phyloP scores from a whole-genome alignment of 768 basidiomycete species.

The Symmetrospora coprosmae region DNA sequence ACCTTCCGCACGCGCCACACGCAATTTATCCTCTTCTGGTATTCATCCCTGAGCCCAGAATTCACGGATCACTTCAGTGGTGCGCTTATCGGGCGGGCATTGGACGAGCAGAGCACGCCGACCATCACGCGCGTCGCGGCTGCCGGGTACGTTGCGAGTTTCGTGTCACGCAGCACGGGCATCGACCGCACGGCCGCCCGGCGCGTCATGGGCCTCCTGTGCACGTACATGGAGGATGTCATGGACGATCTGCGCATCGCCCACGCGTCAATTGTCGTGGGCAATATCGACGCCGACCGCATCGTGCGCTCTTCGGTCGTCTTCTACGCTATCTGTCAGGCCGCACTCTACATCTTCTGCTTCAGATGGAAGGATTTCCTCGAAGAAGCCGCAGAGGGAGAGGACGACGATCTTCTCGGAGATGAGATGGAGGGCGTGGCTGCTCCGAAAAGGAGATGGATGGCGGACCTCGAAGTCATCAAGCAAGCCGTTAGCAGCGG shows the following conservation, averaged over 20 bases:
- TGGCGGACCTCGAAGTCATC: conserved; percentile 59
- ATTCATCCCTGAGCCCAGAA: conserved; percentile 70
- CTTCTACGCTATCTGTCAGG: conserved; percentile 84
- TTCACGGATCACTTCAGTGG: conserved; percentile 89
- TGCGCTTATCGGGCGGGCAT: conserved; percentile 76
- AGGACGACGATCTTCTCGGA: conserved; percentile 41
- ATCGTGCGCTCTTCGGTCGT: conserved; percentile 46
- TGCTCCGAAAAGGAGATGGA: conserved; percentile 54
- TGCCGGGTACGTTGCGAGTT: conserved; percentile 80
- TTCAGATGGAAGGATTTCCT: conserved; percentile 84
- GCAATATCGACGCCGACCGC: not conserved
- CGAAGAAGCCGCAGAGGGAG: conserved; percentile 44
- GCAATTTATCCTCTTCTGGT: conserved; percentile 94
- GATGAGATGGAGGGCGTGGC: conserved; percentile 30
- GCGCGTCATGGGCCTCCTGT: conserved; percentile 65
- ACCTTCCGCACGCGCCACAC: conserved; percentile 96
- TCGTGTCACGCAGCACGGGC: conserved; percentile 77
- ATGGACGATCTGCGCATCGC: conserved; percentile 44
- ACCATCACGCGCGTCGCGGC: conserved; percentile 77
- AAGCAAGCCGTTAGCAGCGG: conserved; percentile 66
- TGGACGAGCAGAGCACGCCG: conserved; percentile 47
- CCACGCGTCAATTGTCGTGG: not conserved
- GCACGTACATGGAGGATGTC: conserved; percentile 63
- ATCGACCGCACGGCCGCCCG: conserved; percentile 62
- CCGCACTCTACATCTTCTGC: conserved; percentile 91